A percentile compares a stretch with the other conserved stretches of the same genome.
Evolutionary conservation across 2,329 filamentous ascomycete species (phyloP).

Genomic region (Periconia digitata): DNA sequence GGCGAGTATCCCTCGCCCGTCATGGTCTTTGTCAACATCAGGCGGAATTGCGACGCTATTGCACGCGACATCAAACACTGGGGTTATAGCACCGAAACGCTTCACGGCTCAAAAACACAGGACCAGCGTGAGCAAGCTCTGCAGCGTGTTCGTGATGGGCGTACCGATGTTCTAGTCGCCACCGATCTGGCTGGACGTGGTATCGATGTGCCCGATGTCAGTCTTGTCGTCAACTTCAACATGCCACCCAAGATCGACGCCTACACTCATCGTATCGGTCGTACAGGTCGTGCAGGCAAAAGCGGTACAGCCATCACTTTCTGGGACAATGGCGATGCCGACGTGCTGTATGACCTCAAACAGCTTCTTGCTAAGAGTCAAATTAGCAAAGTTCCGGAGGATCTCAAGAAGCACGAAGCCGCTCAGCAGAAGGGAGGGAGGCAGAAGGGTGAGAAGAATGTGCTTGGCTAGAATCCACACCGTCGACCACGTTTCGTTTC

Average conservation of each 20-base stretch:
- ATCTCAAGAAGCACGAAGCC: slow-evolving; percentile 82
- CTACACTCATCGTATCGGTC: slow-evolving; percentile 95
- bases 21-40: slow-evolving; percentile 99
- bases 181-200: slow-evolving; percentile 94
- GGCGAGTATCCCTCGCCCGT: slow-evolving; percentile 84
- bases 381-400: slow-evolving; percentile 87
- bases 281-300: slow-evolving; percentile 97
- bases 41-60: slow-evolving; percentile 95
- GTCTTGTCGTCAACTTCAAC: slow-evolving; percentile 97
- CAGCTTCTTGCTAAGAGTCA: slow-evolving; percentile 92
- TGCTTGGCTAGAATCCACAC: not conserved
- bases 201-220: slow-evolving; percentile 96
- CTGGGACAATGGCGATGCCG: slow-evolving; percentile 83
- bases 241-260: slow-evolving; percentile 92
- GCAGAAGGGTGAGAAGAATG: slow-evolving; percentile 7
- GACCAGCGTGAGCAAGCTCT: slow-evolving; percentile 95
- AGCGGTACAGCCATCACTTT: slow-evolving; percentile 96
- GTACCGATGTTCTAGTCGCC: slow-evolving; percentile 86
- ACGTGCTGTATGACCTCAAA: slow-evolving; percentile 87
- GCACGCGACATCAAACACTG: slow-evolving; percentile 92
- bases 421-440: slow-evolving; percentile 72
- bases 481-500: too few relatives aligned
- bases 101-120: slow-evolving; percentile 96
- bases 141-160: slow-evolving; percentile 76
- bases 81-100: slow-evolving; percentile 85